These are phyloP conservation scores for Rhizophagus clarus DNA, from an alignment of 192 early-diverging fungal species.

Conservation along the genomic window DNA sequence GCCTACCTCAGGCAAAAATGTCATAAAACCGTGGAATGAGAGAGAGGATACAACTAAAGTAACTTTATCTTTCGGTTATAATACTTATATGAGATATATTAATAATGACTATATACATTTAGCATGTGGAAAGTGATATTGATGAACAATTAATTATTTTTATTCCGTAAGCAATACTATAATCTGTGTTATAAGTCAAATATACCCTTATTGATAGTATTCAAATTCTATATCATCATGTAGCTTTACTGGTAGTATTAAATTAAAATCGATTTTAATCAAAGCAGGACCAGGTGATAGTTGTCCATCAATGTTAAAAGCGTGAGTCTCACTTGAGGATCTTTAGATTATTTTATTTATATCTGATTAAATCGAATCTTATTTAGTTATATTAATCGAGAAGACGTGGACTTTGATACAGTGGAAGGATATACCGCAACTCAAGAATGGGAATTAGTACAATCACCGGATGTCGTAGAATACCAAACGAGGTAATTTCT, in stretches of 20 bases:
- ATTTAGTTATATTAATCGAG: conserved; percentile 81
- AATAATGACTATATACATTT: neutral
- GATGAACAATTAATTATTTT: conserved; percentile 91
- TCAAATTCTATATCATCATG: neutral
- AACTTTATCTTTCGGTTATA: conserved; percentile 1
- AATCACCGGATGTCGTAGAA: conserved; percentile 59
- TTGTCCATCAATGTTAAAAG: conserved; percentile 74
- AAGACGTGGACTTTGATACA: conserved; percentile 89
- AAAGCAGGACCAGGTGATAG: conserved; percentile 61
- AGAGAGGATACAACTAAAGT: conserved; percentile 72
- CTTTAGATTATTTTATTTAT: neutral
- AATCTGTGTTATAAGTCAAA: neutral
- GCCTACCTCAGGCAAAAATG: conserved; percentile 59
- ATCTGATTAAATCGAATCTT: neutral
- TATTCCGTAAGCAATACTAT: conserved; percentile 69
- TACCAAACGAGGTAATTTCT: conserved; percentile 52
- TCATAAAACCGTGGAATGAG: conserved; percentile 89
- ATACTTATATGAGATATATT: neutral
- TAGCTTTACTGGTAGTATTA: conserved; percentile 87
- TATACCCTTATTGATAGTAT: too few relatives aligned
- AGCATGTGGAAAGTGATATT: conserved; percentile 77
- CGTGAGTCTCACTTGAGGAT: conserved; percentile 49
- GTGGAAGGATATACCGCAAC: conserved; percentile 67
- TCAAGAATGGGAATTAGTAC: conserved; percentile 84
- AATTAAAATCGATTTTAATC: conserved; percentile 87